Conservation (phyloP, 306 rosid genomes). For the Casuarina glauca region DNA sequence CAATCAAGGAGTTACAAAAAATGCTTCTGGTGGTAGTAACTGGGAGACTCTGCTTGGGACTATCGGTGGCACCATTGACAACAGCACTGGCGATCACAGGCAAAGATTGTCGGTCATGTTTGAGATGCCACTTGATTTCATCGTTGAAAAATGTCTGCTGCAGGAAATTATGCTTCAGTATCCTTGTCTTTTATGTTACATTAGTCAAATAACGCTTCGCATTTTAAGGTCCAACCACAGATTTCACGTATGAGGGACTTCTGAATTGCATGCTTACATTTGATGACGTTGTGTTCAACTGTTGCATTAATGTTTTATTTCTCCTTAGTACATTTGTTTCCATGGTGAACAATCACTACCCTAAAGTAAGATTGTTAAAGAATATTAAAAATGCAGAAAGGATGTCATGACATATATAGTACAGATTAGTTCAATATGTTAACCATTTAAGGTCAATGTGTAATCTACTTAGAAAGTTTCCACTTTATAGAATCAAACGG, state of each 20-base stretch:
- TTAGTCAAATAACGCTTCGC: constrained; percentile 6
- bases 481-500: no score
- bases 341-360: neutral
- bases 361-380: neutral
- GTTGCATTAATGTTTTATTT: neutral
- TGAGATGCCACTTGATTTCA: constrained; percentile 83
- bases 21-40: constrained; percentile 77
- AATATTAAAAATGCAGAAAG: no score
- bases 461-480: no score
- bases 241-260: neutral
- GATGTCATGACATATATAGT: no score
- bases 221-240: neutral
- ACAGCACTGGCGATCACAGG: constrained; percentile 39
- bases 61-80: constrained; percentile 32
- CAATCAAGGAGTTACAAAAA: constrained; percentile 29
- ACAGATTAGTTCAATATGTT: no score
- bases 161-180: constrained; percentile 95
- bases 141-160: constrained; percentile 83
- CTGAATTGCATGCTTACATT: neutral
- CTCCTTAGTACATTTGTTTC: neutral
- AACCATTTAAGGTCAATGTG: no score
- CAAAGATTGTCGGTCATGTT: constrained; percentile 41
- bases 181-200: constrained; percentile 48
- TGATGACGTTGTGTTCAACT: neutral
- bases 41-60: constrained; percentile 81